phyloP scores from a whole-genome alignment of 2,329 filamentous ascomycete species.

The Fusarium bactridioides region DNA sequence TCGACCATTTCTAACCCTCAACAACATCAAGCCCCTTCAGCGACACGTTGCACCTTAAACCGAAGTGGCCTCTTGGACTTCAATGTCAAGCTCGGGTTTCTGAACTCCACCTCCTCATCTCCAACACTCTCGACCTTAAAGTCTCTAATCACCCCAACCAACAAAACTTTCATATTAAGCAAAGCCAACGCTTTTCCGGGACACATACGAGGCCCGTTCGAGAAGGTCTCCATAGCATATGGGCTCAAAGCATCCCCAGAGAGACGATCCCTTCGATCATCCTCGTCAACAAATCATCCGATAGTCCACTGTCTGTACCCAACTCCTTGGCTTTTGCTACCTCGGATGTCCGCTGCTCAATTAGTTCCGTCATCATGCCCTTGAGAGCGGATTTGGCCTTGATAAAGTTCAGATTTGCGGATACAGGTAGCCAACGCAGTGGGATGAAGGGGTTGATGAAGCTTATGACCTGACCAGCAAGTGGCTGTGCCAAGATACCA shows the following conservation, averaged over 20 bases:
- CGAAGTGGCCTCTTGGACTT: neutral
- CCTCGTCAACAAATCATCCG: conserved; percentile 21
- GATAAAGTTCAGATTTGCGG: conserved; percentile 13
- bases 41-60: neutral
- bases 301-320: neutral
- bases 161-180: conserved; percentile 14
- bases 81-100: conserved; percentile 10
- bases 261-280: conserved; percentile 13
- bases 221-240: conserved; percentile 6
- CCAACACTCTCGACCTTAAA: neutral
- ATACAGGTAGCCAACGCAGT: conserved; percentile 6
- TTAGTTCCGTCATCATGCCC: conserved; percentile 16
- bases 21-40: accelerated
- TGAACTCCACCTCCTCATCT: neutral
- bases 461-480: conserved; percentile 11
- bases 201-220: conserved; percentile 19
- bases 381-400: conserved; percentile 7
- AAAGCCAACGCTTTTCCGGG: conserved; percentile 18
- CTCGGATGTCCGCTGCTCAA: conserved; percentile 5
- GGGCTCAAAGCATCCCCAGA: neutral
- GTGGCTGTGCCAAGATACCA: conserved; percentile 2
- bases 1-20: accelerated
- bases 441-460: conserved; percentile 22
- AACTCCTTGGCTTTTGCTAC: neutral
- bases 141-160: neutral